Base-by-base conservation (phyloP, 2,329 filamentous ascomycete genomes). In the Orbilia quercus region DNA sequence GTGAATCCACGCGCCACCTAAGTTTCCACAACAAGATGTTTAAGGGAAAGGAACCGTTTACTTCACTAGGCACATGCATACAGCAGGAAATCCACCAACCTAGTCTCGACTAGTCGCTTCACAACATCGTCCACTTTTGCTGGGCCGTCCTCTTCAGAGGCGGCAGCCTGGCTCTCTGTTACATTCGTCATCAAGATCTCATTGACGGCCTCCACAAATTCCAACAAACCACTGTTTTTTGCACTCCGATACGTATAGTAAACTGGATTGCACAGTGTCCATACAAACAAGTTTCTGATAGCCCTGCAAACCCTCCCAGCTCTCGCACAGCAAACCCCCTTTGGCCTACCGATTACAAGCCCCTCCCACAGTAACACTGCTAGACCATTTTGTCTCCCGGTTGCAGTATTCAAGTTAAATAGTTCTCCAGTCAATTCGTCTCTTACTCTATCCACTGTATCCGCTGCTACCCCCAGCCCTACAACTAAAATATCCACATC, bases 191-290 rank as follows among this genome's bases (percentile, higher is more conserved):
- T 64, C 16, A 64, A 38, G 42, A 44, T 9, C 16, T 28, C 40
- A 55, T 64, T 55, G 16, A 64, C 14, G 11, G 60, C 50, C 50
- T 64, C 48, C 20, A 55, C 36, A 54, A 55, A 55, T 40, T 36
- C 50, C 50, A 64, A 31, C 20, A 64, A 18, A n/a, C 48, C 60
- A 42, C 47, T 14, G 11, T 48, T 31, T 14, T 50, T 40, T 51
- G 42, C 60, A 40, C 23, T 34, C 25, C 25, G 20, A 48, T 64
- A 50, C n/a, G 60, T 40, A 55, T 64, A 64, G 38, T 64, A 64
- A 18, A 55, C 60, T 22, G 60, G 38, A 50, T 55, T 64, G 22
- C 48, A 54, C 36, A 55, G 7, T 25, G 50, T 55, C 60, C 60
- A 64, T 31, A 55, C 18, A 25, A 38, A 47, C 22, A 55, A 22